Percentiles rank a stretch among this genome's conserved stretches.
These are phyloP conservation scores for Lobulomyces angularis DNA, from an alignment of 192 early-diverging fungal species.

Conservation along the genomic window DNA sequence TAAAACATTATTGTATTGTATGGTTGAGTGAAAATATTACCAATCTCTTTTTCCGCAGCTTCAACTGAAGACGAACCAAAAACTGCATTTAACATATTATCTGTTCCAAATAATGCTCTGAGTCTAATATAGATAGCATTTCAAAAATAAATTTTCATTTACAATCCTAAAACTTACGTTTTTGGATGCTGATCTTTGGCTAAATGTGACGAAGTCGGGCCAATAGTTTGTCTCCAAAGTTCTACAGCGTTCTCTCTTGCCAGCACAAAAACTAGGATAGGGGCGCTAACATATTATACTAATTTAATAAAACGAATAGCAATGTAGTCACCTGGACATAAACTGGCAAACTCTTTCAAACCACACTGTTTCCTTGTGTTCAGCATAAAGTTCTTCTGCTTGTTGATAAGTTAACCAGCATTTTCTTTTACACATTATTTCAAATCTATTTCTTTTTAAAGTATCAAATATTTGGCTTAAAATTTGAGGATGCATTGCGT, in stretches of 20 bases:
- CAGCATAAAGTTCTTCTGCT: conserved; percentile 38
- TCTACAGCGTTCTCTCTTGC: conserved; percentile 32
- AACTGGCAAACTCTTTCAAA: conserved; percentile 31
- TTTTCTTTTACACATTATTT: conserved; percentile 28
- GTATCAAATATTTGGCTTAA: conserved; percentile 31
- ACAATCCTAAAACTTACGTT: conserved; percentile 19
- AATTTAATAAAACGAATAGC: conserved; percentile 1
- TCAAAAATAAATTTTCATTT: background rate
- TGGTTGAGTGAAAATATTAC: conserved; percentile 16
- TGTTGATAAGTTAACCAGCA: conserved; percentile 34
- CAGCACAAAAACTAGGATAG: conserved; percentile 34
- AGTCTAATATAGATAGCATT: conserved; percentile 18
- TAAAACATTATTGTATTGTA: too few species aligned
- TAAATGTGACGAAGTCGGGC: conserved; percentile 29
- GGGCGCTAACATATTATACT: conserved; percentile 14
- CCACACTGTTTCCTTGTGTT: conserved; percentile 32
- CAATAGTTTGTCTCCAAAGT: conserved; percentile 40
- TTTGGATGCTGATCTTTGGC: conserved; percentile 33
- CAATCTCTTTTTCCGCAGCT: conserved; percentile 26
- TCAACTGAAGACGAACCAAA: conserved; percentile 33
- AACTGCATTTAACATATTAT: conserved; percentile 41
- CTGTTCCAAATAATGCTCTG: conserved; percentile 38
- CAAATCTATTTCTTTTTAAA: conserved; percentile 32
- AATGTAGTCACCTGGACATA: conserved; percentile 28
- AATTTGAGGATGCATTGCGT: conserved; percentile 35